Conservation (phyloP, 805 yeast genomes). For the Yarrowia sp. region DNA sequence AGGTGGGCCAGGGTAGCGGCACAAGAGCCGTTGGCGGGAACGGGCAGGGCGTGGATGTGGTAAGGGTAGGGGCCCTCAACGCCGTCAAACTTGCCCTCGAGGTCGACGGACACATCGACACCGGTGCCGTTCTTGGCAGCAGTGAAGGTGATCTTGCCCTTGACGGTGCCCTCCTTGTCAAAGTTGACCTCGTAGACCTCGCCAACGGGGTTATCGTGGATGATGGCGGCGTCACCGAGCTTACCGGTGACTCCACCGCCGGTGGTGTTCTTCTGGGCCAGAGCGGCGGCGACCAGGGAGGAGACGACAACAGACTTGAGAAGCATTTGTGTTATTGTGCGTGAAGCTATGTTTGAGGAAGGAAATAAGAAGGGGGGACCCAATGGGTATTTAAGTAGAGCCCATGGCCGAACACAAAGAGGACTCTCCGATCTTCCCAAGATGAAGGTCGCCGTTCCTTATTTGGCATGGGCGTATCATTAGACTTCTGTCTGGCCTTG, state of each 20-base stretch:
- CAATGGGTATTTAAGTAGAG: conserved; percentile 24
- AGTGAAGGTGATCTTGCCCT: conserved; percentile 65
- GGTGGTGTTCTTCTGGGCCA: conserved; percentile 40
- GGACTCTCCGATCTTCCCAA: conserved; percentile 21
- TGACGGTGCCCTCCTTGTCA: conserved; percentile 56
- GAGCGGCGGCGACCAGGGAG: conserved; percentile 32
- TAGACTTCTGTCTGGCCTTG: conserved; percentile 17
- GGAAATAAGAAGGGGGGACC: conserved; percentile 6
- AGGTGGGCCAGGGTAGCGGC: conserved; percentile 64
- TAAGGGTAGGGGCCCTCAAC: conserved; percentile 72
- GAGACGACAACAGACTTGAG: conserved; percentile 37
- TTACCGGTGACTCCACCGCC: conserved; percentile 40
- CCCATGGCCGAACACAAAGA: conserved; percentile 12
- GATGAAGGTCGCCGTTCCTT: conserved; percentile 16
- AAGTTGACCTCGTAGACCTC: conserved; percentile 66
- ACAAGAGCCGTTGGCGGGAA: conserved; percentile 61
- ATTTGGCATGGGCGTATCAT: conserved; percentile 22
- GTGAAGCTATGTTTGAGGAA: conserved; percentile 14
- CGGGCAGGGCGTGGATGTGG: conserved; percentile 68
- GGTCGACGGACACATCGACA: conserved; percentile 73
- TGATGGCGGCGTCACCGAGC: conserved; percentile 57
- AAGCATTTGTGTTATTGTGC: conserved; percentile 25
- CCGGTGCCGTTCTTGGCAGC: conserved; percentile 57
- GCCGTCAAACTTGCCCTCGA: conserved; percentile 67
- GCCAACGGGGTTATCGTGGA: conserved; percentile 58